phyloP scores from a whole-genome alignment of 2,329 filamentous ascomycete species.

The Paecilomyces niveus region DNA sequence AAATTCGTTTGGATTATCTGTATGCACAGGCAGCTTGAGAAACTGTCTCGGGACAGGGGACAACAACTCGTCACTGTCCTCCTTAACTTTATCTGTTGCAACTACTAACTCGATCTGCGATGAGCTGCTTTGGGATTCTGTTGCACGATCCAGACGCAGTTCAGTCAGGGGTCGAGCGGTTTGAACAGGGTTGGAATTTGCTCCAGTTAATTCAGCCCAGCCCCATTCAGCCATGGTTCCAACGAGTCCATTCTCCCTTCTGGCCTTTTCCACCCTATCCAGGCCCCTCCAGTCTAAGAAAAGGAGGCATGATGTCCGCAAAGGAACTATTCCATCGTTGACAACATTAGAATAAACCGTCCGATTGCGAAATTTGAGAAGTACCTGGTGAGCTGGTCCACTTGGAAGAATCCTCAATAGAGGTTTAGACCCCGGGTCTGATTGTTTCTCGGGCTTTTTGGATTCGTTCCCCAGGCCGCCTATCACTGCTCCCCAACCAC shows the following conservation, averaged over 20 bases:
- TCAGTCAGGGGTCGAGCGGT: conserved; percentile 21
- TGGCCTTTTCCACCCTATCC: conserved; percentile 86
- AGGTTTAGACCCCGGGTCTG: conserved; percentile 79
- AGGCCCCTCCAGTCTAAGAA: conserved; percentile 96
- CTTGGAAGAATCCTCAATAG: conserved; percentile 82
- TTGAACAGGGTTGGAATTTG: conserved; percentile 52
- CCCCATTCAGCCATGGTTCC: conserved; percentile 91
- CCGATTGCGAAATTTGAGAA: conserved; percentile 81
- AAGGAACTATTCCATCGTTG: conserved; percentile 92
- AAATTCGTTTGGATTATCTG: conserved; percentile 8
- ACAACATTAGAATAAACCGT: conserved; percentile 96
- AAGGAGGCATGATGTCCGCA: conserved; percentile 90
- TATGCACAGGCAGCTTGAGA: conserved; percentile 7
- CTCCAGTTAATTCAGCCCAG: conserved; percentile 81
- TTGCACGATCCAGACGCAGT: conserved; percentile 1
- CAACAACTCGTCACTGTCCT: conserved; percentile 4
- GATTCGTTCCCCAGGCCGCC: conserved; percentile 64
- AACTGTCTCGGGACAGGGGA: conserved; percentile 15
- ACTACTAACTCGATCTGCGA: not conserved
- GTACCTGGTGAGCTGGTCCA: conserved; percentile 78
- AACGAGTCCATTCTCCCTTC: conserved; percentile 83
- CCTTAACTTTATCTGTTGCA: conserved; percentile 1
- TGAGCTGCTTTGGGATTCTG: not conserved
- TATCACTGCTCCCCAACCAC: conserved; percentile 82
- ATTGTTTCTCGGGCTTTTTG: conserved; percentile 45